Evolutionary conservation across 1,284 basidiomycete genomes (phyloP), one percentile per base, ranked within the genome.

Genomic region (Apiotrichum sp.): DNA sequence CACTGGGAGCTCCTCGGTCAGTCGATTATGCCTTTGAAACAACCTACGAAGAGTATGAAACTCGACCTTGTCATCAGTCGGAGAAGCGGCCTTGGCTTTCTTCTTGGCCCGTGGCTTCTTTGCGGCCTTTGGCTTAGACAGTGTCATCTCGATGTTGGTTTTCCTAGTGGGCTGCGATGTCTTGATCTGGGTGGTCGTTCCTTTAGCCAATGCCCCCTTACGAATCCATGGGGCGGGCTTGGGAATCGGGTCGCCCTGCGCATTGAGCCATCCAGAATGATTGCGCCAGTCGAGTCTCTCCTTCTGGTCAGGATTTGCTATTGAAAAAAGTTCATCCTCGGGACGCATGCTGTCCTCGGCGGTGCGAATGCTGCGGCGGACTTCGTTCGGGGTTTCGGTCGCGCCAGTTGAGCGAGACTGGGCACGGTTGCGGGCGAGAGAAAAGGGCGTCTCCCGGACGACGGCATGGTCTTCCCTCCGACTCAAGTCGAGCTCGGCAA

Each of bases 381-480:
- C 32, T 34, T 2, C 16, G 36, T 10, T 44, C 13, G 10, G 14
- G 0, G 35, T 8, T 5, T 48, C 36, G 35, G 8, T 44, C 45
- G 31, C 11, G 33, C 32, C 14, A 29, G 29, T 29, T 29, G 29
- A 29, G 29, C 29, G 29, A 29, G 29, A 29, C 29, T 29, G 29
- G 29, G 29, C 29, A 29, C 29, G 29, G 29, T 3, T 3, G 29
- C 29, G 14, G 0, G 68, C 65, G 10, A 64, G 33, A 0, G 62
- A 64, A 47, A 69, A 69, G 1, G 68, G 68, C 0, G 56, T 63
- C 13, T 62, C 48, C 10, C 50, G 59, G 34, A 63, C 54, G 9
- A 52, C 36, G 4, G 61, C 63, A 1, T 35, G 49, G 46, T 69
- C 68, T 36, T 65, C 62, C 13, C 64, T 53, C 13, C 39, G 41